A percentile compares a stretch with the other conserved stretches of the same genome.
Evolutionary conservation across 257 asterid species (phyloP).

Genomic region (Gentiana straminea): DNA sequence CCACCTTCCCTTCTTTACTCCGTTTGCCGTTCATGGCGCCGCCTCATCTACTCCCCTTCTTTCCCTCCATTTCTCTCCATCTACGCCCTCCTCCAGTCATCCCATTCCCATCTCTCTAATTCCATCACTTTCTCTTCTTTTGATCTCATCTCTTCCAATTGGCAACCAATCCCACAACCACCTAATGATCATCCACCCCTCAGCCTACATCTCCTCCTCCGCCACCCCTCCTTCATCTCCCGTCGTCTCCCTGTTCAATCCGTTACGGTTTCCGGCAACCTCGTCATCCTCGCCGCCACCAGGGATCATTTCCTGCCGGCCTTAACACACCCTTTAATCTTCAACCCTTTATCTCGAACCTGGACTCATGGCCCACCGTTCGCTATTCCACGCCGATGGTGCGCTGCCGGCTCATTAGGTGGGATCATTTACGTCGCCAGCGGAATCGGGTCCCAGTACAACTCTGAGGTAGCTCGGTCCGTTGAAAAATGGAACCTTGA

Average conservation of each 20-base stretch:
- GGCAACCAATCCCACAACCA: conserved; percentile 52
- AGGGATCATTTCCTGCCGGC: conserved; percentile 55
- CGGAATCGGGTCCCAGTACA: conserved; percentile 67
- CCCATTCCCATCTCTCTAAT: conserved; percentile 10
- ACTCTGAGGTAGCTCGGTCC: conserved; percentile 44
- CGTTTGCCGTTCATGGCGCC: conserved; percentile 68
- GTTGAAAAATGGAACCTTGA: conserved; percentile 55
- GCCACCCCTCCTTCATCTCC: conserved; percentile 73
- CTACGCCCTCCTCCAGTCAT: conserved; percentile 32
- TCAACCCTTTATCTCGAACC: conserved; percentile 21
- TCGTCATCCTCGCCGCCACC: conserved; percentile 69
- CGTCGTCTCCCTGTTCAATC: conserved; percentile 69
- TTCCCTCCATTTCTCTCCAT: conserved; percentile 74
- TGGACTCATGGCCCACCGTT: conserved; percentile 60
- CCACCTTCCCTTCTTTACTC: conserved; percentile 46
- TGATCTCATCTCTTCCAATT: conserved; percentile 54
- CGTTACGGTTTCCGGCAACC: conserved; percentile 36
- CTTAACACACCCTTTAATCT: conserved; percentile 46
- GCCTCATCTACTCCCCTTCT: conserved; percentile 55
- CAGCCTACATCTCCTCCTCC: conserved; percentile 30
- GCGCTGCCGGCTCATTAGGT: conserved; percentile 45
- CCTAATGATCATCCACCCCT: background rate
- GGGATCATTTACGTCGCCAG: conserved; percentile 55
- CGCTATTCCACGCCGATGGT: conserved; percentile 66
- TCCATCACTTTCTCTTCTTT: conserved; percentile 33